Percentiles rank a stretch among this genome's conserved stretches.
Evolutionary conservation across 2,329 filamentous ascomycete genomes (phyloP).

Genomic region (Aspergillus tubingensis): DNA sequence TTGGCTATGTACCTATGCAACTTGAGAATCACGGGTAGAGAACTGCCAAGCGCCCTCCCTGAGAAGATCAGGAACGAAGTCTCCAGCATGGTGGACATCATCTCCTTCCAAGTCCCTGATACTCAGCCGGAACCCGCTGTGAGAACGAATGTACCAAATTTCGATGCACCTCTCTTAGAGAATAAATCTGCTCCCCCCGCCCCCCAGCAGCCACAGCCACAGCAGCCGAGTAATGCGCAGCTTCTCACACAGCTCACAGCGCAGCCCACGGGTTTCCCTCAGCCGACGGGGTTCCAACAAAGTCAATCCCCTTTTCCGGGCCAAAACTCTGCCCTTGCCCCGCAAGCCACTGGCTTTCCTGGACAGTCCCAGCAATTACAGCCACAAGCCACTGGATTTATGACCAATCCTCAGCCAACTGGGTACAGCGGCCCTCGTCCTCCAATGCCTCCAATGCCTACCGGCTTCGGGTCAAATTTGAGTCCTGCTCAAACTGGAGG

Average conservation of each 20-base stretch:
- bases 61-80: slow-evolving; percentile 94
- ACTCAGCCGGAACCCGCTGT: slow-evolving; percentile 59
- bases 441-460: slow-evolving; percentile 81
- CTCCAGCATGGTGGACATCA: slow-evolving; percentile 99
- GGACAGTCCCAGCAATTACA: slow-evolving; percentile 58
- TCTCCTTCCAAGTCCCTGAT: slow-evolving; percentile 88
- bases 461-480: slow-evolving; percentile 64
- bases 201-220: slow-evolving; percentile 66
- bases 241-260: slow-evolving; percentile 60
- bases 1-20: slow-evolving; percentile 99
- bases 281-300: slow-evolving; percentile 70
- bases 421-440: slow-evolving; percentile 79
- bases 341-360: slow-evolving; percentile 48
- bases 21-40: slow-evolving; percentile 82
- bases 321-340: slow-evolving; percentile 36
- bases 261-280: slow-evolving; percentile 55
- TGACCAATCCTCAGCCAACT: slow-evolving; percentile 70
- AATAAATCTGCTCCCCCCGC: slow-evolving; percentile 53
- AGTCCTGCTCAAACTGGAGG: slow-evolving; percentile 68
- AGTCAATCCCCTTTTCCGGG: slow-evolving; percentile 51
- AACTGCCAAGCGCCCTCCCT: slow-evolving; percentile 72
- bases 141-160: slow-evolving; percentile 69
- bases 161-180: slow-evolving; percentile 58
- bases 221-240: slow-evolving; percentile 70
- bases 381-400: slow-evolving; percentile 70